Percentiles rank a stretch among this genome's conserved stretches.
Conservation (phyloP, 2,329 filamentous ascomycete genomes). For the Rhinocladiella mackenziei region DNA sequence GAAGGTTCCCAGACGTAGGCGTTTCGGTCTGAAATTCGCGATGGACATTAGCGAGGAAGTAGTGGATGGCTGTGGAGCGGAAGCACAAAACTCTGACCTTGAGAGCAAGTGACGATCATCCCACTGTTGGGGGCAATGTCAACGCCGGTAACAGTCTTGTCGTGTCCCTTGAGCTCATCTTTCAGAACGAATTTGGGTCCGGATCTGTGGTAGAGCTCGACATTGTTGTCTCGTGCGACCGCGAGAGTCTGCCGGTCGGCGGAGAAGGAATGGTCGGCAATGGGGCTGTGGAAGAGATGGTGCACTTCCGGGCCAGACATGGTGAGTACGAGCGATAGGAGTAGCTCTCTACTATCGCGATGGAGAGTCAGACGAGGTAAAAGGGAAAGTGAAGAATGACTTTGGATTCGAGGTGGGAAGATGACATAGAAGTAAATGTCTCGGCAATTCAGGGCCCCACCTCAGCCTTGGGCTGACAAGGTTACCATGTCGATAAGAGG, state of each 20-base stretch:
- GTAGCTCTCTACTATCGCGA: conserved; percentile 97
- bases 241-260: conserved; percentile 83
- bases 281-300: conserved; percentile 93
- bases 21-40: conserved; percentile 68
- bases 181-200: conserved; percentile 76
- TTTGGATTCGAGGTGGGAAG: conserved; percentile 7
- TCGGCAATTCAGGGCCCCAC: too few relatives aligned
- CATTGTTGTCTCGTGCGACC: conserved; percentile 81
- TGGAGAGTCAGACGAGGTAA: not conserved
- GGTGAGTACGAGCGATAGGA: conserved; percentile 72
- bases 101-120: conserved; percentile 94
- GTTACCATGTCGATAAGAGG: too few relatives aligned
- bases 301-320: conserved; percentile 91
- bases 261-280: conserved; percentile 97
- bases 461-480: too few relatives aligned
- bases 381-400: not conserved
- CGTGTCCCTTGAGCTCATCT: conserved; percentile 92
- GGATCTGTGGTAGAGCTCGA: conserved; percentile 77
- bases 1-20: conserved; percentile 97
- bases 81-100: conserved; percentile 57
- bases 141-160: conserved; percentile 93
- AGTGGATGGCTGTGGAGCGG: not conserved
- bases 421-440: too few relatives aligned
- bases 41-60: not conserved
- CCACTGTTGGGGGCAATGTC: conserved; percentile 89